Conservation (phyloP, 1,139 yeast genomes). For the Taphrina wiesneri region DNA sequence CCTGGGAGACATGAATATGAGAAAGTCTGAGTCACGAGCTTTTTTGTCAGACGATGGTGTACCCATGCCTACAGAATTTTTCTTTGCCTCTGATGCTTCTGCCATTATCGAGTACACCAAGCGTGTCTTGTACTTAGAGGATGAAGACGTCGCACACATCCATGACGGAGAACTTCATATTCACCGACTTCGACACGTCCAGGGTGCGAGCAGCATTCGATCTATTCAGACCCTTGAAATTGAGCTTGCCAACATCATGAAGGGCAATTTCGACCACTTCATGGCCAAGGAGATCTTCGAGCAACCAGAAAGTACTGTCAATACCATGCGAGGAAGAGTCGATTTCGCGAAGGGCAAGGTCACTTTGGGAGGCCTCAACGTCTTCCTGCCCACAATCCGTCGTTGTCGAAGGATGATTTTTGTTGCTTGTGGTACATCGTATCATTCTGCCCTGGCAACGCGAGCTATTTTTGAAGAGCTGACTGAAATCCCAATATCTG, state of each 20-base stretch:
- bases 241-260: constrained; percentile 97
- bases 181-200: constrained; percentile 90
- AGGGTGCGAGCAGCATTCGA: constrained; percentile 89
- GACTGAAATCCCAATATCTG: constrained; percentile 93
- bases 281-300: constrained; percentile 99
- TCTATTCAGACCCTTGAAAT: constrained; percentile 94
- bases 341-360: constrained; percentile 80
- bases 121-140: constrained; percentile 93
- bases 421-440: constrained; percentile 99
- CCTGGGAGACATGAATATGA: constrained; percentile 31
- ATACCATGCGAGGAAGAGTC: constrained; percentile 99
- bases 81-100: constrained; percentile 94
- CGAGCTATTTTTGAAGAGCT: constrained; percentile 95
- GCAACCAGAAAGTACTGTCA: constrained; percentile 96
- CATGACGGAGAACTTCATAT: constrained; percentile 98
- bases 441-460: constrained; percentile 96
- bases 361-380: constrained; percentile 85
- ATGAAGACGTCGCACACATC: constrained; percentile 97
- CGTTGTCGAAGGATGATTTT: constrained; percentile 93
- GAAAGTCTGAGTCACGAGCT: constrained; percentile 82
- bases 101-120: constrained; percentile 98
- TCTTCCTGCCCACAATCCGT: constrained; percentile 83
- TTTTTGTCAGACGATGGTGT: constrained; percentile 87
- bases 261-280: constrained; percentile 92
- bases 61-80: constrained; percentile 94